Base-by-base conservation (phyloP, 163 green algal species). In the Chlamydomonas reinhardtii region DNA sequence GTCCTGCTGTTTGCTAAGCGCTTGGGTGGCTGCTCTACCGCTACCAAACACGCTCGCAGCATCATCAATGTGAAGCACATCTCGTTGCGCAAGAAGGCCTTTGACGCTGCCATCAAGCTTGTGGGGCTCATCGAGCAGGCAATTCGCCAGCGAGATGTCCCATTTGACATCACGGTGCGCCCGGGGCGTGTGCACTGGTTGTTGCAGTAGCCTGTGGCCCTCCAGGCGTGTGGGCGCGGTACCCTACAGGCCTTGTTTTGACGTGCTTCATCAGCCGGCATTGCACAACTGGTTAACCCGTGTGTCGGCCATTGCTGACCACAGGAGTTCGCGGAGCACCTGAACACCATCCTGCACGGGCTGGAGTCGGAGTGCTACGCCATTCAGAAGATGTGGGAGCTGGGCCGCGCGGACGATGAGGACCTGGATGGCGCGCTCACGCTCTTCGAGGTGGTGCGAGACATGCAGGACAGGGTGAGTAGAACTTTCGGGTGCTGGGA, bases 331-430 rank as follows among this genome's bases (percentile, higher is more conserved):
- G 54, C 54, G 4, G 80, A 79, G 43, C 69, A 80, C 62, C 37
- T 86, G 25, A 8, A 27, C 37, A 37, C n/a, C 27, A 68, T 89
- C 16, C 70, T 91, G 56, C 66, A 56, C 34, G 65, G 78, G 32
- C 61, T 91, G 37, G 76, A 87, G 75, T 72, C 68, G 6, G 87
- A 91, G 81, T 91, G 87, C 87, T 82, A 86, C 37, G 87, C 87
- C 39, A 81, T 91, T 15, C 80, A 86, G 80, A 86, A 86, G 80
- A 79, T 79, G 80, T 86, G 80, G 80, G 80, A 86, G 80, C 16
- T 73, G 69, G 54, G 80, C 5, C 54, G 70, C 0, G 29, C 93
- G 56, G 83, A 86, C 73, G 76, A 84, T 3, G 89, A 92, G 59
- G 69, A 89, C 2, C 80, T 86, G 54, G 80, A 86, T 19, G 70